These are phyloP conservation scores for Apophysomyces elegans DNA, from an alignment of 371 early-diverging fungal species.

Conservation along the genomic window DNA sequence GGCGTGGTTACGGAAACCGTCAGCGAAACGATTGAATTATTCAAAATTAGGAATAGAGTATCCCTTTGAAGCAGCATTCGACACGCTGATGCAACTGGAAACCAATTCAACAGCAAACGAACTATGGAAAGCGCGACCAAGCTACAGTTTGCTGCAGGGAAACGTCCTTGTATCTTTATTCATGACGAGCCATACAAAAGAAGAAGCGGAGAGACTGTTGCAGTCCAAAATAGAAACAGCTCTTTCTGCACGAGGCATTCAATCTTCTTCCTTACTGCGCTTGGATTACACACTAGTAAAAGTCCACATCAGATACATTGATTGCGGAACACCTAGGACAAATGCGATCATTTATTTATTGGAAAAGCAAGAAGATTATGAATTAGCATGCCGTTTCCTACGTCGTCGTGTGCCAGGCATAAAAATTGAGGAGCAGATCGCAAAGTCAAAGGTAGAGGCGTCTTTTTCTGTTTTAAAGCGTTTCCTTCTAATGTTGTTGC, in stretches of 20 bases:
- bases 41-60: slow-evolving; percentile 58
- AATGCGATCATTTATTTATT: slow-evolving; percentile 59
- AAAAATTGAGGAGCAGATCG: background rate
- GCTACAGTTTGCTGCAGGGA: slow-evolving; percentile 1
- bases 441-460: background rate
- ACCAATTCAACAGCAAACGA: slow-evolving; percentile 5
- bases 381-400: background rate
- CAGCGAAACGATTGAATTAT: slow-evolving; percentile 76
- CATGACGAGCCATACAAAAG: slow-evolving; percentile 18
- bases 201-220: background rate
- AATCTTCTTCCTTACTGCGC: background rate
- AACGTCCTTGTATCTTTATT: background rate
- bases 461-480: background rate
- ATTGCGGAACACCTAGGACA: slow-evolving; percentile 52
- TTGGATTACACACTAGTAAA: slow-evolving; percentile 46
- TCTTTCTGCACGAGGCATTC: slow-evolving; percentile 16
- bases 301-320: slow-evolving; percentile 48
- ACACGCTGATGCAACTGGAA: slow-evolving; percentile 28
- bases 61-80: slow-evolving; percentile 70
- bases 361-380: slow-evolving; percentile 29
- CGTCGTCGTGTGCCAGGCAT: background rate
- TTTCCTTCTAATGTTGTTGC: background rate
- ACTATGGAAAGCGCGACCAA: background rate
- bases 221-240: background rate
- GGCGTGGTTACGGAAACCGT: slow-evolving; percentile 63